phyloP scores from a whole-genome alignment of 2,329 filamentous ascomycete genomes.

The Phoma herbarum region DNA sequence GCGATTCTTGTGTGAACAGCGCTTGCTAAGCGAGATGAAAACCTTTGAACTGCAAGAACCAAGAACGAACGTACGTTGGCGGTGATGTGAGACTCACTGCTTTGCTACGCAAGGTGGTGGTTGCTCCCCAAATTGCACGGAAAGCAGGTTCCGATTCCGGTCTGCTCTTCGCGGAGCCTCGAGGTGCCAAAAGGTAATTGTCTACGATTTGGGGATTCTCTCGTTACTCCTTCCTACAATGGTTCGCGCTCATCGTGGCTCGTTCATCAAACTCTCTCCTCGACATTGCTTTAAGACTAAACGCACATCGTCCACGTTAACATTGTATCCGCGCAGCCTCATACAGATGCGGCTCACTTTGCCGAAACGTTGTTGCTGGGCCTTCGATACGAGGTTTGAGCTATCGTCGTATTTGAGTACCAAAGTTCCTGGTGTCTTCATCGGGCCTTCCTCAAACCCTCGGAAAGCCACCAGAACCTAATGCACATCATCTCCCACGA shows the following conservation, averaged over 20 bases:
- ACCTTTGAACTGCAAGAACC: too few relatives aligned
- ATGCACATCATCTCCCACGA: neutral
- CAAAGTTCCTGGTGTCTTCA: neutral
- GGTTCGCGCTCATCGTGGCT: neutral
- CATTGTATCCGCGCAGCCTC: neutral
- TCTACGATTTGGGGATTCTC: neutral
- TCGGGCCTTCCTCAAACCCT: neutral
- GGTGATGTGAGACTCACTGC: neutral
- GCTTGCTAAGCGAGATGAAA: neutral
- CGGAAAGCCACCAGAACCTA: neutral
- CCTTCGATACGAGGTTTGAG: neutral
- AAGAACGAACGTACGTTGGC: too few relatives aligned
- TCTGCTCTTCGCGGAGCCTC: neutral
- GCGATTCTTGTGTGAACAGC: neutral
- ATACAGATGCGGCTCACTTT: neutral
- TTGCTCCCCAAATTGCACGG: neutral
- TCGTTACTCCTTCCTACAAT: neutral
- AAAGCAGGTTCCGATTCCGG: neutral
- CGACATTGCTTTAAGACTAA: neutral
- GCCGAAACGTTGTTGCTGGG: neutral
- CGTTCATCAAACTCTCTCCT: neutral
- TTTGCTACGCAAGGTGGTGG: neutral
- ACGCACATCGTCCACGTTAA: neutral
- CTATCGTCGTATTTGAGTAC: neutral
- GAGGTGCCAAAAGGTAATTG: neutral